Base-by-base conservation (phyloP, 2,329 filamentous ascomycete species). In the Fusarium phyllophilum region DNA sequence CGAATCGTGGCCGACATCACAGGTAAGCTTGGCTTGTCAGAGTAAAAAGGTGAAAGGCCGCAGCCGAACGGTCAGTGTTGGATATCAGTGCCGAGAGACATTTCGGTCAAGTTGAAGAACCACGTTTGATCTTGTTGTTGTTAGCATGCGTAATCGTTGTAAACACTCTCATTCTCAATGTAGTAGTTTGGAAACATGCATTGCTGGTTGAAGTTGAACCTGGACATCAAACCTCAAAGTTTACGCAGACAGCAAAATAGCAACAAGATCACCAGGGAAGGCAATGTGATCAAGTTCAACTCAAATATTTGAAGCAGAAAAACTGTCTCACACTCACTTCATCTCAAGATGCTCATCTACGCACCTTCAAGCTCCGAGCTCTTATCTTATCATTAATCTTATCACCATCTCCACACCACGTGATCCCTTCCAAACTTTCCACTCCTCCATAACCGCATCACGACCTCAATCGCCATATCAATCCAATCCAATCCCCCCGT, bases 351-450 rank as follows among this genome's bases (percentile, higher is more conserved):
- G 48, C 13, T 20, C 49, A 20, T 20, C 13, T 9, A 52, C 9
- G n/a, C 17, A 14, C 4, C 31, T 15, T 11, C 9, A 24, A 5
- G 10, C 4, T 24, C 12, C 48, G 8, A 51, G 24, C 51, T 56
- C 56, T 58, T 57, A 63, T 57, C 62, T 71, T 67, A 63, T 72
- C 48, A 38, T 12, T 36, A 36, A 52, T 67, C 62, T 51, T 45
- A 34, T 55, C 67, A 44, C 4, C 11, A 18, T 41, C 20, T 39
- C 34, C 20, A n/a, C 6, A 55, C 15, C 77, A 78, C 77, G 77
- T 78, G 77, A 78, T 66, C 45, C n/a, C 26, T 38, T 56, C 62
- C 62, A 76, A 78, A 73, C 72, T 78, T 78, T 76, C 59, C 59
- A 65, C 45, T 68, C 62, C 48, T 68, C 62, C 60, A 59, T 63